Evolutionary conservation across 208 protist species (phyloP), one percentile per base, ranked within the genome.

Genomic region (Trypanosomatidae sp.): DNA sequence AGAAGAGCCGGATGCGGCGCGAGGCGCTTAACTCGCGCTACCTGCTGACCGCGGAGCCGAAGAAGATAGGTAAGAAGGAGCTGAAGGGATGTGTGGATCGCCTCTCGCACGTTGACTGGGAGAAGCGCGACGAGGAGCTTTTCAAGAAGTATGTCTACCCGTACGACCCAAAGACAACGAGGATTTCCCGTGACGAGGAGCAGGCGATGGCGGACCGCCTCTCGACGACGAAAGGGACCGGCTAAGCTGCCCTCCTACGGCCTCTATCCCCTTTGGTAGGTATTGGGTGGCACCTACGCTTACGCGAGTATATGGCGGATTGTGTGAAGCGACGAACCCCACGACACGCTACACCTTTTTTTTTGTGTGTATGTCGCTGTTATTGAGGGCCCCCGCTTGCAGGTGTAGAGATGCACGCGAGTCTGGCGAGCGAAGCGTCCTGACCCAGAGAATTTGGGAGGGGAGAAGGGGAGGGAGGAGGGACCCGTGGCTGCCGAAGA

Each of bases 111-210:
- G 84, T 93, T 9, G 89, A 96, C 69, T 94, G 84, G 69, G 91
- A 84, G 68, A 90, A 90, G 78, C 75, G 83, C 4, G 91, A 96
- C 59, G 86, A 94, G 79, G 86, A 90, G 74, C 82, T 96, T 25
- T 96, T 94, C 70, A 78, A 94, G 67, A 96, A 96, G 84, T 82
- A 93, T 68, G 89, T 96, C 33, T 94, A 93, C 55, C 89, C 89
- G n/a, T 83, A 92, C 73, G 91, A 94, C 71, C 89, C 89, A 3
- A 91, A 89, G 81, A 80, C 65, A 44, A 77, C 71, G 4, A 92
- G 74, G 49, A 93, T 96, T n/a, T 86, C 81, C 12, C 79, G 56
- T 30, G 59, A 68, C 5, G 81, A 91, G 13, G 79, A 89, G 69
- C 76, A 88, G 49, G 87, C 80, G 30, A 92, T 93, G 86, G 91